phyloP scores from a whole-genome alignment of 345 rosid species.

The Ceriops tagal region DNA sequence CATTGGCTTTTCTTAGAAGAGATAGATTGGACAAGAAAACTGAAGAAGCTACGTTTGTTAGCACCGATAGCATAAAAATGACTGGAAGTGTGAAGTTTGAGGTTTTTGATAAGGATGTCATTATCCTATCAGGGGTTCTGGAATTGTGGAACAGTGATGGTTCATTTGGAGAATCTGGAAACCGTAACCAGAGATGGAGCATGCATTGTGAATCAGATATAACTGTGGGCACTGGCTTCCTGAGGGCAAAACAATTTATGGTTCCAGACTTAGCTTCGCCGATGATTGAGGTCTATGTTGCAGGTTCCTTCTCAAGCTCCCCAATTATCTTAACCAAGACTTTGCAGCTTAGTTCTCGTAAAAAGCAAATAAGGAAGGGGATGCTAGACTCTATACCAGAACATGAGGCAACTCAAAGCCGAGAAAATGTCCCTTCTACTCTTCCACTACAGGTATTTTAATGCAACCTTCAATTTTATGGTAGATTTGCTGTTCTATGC shows the following conservation, averaged over 20 bases:
- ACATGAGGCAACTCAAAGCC: slow-evolving; percentile 17
- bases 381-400: slow-evolving; percentile 21
- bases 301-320: slow-evolving; percentile 25
- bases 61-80: slow-evolving; percentile 26
- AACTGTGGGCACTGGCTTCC: slow-evolving; percentile 16
- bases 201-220: slow-evolving; percentile 24
- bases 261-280: slow-evolving; percentile 16
- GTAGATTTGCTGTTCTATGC: neutral
- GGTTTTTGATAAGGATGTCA: slow-evolving; percentile 20
- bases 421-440: slow-evolving; percentile 11
- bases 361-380: slow-evolving; percentile 18
- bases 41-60: slow-evolving; percentile 35
- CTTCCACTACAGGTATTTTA: slow-evolving; percentile 18
- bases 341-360: slow-evolving; percentile 16
- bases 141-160: slow-evolving; percentile 16
- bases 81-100: slow-evolving; percentile 26
- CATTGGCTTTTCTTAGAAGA: slow-evolving; percentile 20
- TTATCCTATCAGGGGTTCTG: slow-evolving; percentile 19
- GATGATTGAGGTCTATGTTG: slow-evolving; percentile 27
- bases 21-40: slow-evolving; percentile 31
- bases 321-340: slow-evolving; percentile 26
- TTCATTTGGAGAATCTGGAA: slow-evolving; percentile 15
- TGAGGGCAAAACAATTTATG: slow-evolving; percentile 15
- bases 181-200: slow-evolving; percentile 21
- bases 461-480: neutral